Evolutionary conservation across 495 filamentous ascomycete genomes (phyloP), one percentile per base, ranked within the genome.

Genomic region (Glutinoglossum americanum): DNA sequence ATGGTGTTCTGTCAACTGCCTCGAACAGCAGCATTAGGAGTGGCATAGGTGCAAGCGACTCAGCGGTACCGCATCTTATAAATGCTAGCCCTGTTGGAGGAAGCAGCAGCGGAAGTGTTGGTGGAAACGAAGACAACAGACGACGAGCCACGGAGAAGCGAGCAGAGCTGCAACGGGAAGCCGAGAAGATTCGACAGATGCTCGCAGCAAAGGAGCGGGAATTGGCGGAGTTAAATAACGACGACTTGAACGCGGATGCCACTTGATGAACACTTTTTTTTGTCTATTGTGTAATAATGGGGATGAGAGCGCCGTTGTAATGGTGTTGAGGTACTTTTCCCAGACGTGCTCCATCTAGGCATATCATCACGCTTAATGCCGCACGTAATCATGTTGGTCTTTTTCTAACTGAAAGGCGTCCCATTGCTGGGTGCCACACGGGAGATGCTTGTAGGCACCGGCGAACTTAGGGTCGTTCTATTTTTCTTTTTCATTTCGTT

Each of bases 131-230:
- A 55, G 57, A 51, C 19, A 44, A 59, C 26, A 60, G 63, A 28
- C 51, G 57, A 28, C 35, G 55, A 33, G 9, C 30, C 15, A 58
- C 57, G 9, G 83, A 86, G 55, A 74, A 80, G 54, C 74, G 83
- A 32, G 78, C 78, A 23, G 73, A 79, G 60, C 70, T 93, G 55
- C 76, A 83, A 64, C 73, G 80, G 2, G 87, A 95, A 68, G 78
- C 82, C 0, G 83, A 90, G 64, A 71, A 74, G 57, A 89, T 93
- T 77, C 76, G 85, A 32, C 80, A 84, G 63, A 71, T 82, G 64
- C 69, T 95, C 37, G 74, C 77, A 21, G 80, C 79, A 25, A 90
- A 87, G 65, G 86, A 94, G 67, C 75, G 80, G 55, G 87, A 93
- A 58, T 67, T 93, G 58, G 83, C 83, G 27, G 83, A 83, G 13